Percentiles rank a stretch among this genome's conserved stretches.
Conservation (phyloP, 2,329 filamentous ascomycete genomes). For the Cordyceps pruinosa region DNA sequence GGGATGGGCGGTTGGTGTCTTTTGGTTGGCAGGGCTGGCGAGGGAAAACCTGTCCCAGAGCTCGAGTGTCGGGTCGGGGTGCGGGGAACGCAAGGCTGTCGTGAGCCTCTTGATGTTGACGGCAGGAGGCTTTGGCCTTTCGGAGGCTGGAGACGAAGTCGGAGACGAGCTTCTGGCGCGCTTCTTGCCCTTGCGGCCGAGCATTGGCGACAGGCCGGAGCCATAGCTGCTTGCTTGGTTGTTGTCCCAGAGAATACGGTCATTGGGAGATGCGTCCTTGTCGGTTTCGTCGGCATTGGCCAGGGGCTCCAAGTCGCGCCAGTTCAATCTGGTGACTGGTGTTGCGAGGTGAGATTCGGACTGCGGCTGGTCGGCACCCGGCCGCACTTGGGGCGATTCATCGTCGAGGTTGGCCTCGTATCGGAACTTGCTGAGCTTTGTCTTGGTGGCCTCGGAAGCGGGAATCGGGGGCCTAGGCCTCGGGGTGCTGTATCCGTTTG, state of each 20-base stretch:
- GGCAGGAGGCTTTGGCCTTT: conserved; percentile 36
- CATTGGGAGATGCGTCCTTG: conserved; percentile 48
- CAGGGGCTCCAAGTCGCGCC: conserved; percentile 49
- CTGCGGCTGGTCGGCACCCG: conserved; percentile 15
- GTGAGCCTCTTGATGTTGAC: conserved; percentile 54
- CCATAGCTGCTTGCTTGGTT: conserved; percentile 35
- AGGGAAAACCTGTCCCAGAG: conserved; percentile 71
- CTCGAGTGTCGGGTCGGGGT: conserved; percentile 65
- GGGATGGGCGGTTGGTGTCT: conserved; percentile 43
- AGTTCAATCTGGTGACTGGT: conserved; percentile 46
- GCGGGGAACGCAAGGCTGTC: conserved; percentile 56
- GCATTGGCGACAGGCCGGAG: conserved; percentile 40
- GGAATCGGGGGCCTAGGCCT: conserved; percentile 35
- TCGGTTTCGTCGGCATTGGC: conserved; percentile 35
- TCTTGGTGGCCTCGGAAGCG: conserved; percentile 53
- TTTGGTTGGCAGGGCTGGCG: conserved; percentile 33
- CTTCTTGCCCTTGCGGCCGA: conserved; percentile 51
- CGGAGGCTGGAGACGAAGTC: conserved; percentile 54
- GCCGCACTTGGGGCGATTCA: conserved; percentile 14
- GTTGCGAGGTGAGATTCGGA: conserved; percentile 26
- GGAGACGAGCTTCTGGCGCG: conserved; percentile 70
- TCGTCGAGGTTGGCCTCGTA: conserved; percentile 23
- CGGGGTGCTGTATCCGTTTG: conserved; percentile 30
- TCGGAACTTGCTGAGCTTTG: conserved; percentile 53
- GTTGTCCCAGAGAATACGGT: conserved; percentile 55